Evolutionary conservation across 768 basidiomycete species (phyloP).

Genomic region (Podaxis pistillaris): DNA sequence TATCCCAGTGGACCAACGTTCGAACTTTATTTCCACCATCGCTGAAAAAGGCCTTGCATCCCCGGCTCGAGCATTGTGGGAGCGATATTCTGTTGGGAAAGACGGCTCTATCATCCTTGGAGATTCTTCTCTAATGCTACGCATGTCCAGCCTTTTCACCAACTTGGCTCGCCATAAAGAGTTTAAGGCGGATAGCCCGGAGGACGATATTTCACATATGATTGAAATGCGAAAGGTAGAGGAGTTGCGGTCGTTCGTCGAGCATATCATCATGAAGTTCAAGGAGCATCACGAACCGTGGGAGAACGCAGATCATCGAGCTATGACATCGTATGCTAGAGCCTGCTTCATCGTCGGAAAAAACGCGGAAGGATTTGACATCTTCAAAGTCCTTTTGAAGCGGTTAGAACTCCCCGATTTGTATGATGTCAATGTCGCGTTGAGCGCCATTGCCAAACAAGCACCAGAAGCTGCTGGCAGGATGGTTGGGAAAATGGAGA

Average conservation of each 20-base stretch:
- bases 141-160: constrained; percentile 49
- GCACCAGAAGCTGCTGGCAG: constrained; percentile 43
- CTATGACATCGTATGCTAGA: constrained; percentile 61
- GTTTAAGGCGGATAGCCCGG: constrained; percentile 13
- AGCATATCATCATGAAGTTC: constrained; percentile 45
- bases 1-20: constrained; percentile 45
- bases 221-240: neutral
- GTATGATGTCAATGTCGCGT: constrained; percentile 63
- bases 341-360: constrained; percentile 58
- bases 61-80: constrained; percentile 56
- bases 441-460: constrained; percentile 51
- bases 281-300: constrained; percentile 44
- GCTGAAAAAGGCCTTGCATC: constrained; percentile 47
- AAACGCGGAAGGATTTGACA: constrained; percentile 42
- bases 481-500: constrained; percentile 51
- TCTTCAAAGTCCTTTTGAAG: constrained; percentile 43
- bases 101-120: constrained; percentile 41
- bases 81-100: constrained; percentile 44
- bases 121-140: constrained; percentile 42
- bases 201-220: neutral
- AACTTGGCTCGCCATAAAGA: constrained; percentile 24
- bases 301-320: constrained; percentile 41
- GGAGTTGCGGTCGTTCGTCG: neutral
- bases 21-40: constrained; percentile 43
- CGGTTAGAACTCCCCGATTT: constrained; percentile 57